Evolutionary conservation across 176 grass and related monocot genomes (phyloP).

Genomic region (Pontederia paniculata): DNA sequence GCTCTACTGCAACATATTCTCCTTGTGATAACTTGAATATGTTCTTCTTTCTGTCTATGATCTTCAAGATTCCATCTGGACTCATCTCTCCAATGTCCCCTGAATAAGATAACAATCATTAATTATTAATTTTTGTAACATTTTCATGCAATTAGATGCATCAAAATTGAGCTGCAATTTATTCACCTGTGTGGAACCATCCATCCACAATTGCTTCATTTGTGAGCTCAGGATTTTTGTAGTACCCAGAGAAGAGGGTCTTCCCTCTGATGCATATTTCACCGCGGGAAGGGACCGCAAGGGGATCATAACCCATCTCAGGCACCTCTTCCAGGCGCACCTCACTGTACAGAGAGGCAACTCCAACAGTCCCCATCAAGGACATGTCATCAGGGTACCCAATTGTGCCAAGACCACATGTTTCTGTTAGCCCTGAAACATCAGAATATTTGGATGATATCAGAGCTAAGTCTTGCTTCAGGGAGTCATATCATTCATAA

Average conservation of each 20-base stretch:
- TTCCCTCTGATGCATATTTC: slow-evolving; percentile 77
- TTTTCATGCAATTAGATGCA: too few relatives aligned
- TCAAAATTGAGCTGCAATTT: not conserved
- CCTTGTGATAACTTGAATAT: slow-evolving; percentile 97
- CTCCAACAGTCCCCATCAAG: slow-evolving; percentile 64
- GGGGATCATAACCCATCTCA: slow-evolving; percentile 86
- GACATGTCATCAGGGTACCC: slow-evolving; percentile 78
- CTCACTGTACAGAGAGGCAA: slow-evolving; percentile 53
- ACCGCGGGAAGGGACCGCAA: slow-evolving; percentile 58
- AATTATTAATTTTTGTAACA: not conserved
- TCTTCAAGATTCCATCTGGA: slow-evolving; percentile 69
- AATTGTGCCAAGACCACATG: slow-evolving; percentile 58
- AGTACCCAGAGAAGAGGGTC: slow-evolving; percentile 68
- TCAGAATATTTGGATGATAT: not conserved
- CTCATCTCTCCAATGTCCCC: slow-evolving; percentile 95
- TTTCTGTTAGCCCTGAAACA: slow-evolving; percentile 82
- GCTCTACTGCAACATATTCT: slow-evolving; percentile 89
- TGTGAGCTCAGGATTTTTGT: slow-evolving; percentile 82
- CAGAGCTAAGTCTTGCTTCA: too few relatives aligned
- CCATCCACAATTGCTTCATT: slow-evolving; percentile 70
- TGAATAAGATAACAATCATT: slow-evolving; percentile 21
- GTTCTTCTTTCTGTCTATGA: slow-evolving; percentile 98
- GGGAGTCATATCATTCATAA: too few relatives aligned
- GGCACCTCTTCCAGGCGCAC: slow-evolving; percentile 83
- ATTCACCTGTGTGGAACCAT: slow-evolving; percentile 95